phyloP scores from a whole-genome alignment of 208 protist genomes.

The Vickermania spadyakhi region DNA sequence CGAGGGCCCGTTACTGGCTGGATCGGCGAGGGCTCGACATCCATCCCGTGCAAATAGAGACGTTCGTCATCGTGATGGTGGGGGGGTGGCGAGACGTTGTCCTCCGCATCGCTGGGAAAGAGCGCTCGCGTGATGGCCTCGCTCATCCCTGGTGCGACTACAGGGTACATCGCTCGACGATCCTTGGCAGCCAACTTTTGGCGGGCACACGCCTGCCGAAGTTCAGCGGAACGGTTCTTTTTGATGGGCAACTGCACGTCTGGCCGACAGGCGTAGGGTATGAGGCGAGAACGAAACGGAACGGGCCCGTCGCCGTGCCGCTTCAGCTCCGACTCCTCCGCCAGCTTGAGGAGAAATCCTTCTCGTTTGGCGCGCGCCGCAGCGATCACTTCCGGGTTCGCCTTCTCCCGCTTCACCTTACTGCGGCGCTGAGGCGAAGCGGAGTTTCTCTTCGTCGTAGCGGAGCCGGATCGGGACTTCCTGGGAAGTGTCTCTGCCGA shows the following conservation, averaged over 20 bases:
- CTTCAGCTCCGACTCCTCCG: constrained; percentile 20
- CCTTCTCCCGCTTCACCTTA: constrained; percentile 28
- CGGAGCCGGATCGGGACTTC: background rate
- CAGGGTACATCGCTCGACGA: background rate
- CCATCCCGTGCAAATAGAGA: no score
- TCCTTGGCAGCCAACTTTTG: constrained; percentile 5
- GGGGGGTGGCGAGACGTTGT: background rate
- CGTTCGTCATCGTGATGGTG: background rate
- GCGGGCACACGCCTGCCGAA: constrained; percentile 38
- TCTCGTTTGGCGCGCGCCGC: constrained; percentile 23
- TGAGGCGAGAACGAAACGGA: constrained; percentile 57
- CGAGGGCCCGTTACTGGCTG: no score
- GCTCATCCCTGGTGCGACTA: background rate
- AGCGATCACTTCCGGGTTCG: constrained; percentile 28
- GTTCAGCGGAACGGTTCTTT: constrained; percentile 33
- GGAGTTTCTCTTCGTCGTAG: background rate
- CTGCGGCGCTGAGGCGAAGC: background rate
- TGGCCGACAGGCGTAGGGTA: constrained; percentile 61
- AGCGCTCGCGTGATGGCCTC: background rate
- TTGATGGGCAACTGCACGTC: constrained; percentile 47
- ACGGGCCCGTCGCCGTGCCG: constrained; percentile 16
- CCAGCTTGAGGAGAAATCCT: constrained; percentile 24
- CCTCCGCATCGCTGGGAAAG: background rate
- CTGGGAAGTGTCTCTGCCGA: no score
- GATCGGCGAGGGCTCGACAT: no score